Evolutionary conservation across 768 basidiomycete genomes (phyloP).

Genomic region (Crepidotus variabilis): DNA sequence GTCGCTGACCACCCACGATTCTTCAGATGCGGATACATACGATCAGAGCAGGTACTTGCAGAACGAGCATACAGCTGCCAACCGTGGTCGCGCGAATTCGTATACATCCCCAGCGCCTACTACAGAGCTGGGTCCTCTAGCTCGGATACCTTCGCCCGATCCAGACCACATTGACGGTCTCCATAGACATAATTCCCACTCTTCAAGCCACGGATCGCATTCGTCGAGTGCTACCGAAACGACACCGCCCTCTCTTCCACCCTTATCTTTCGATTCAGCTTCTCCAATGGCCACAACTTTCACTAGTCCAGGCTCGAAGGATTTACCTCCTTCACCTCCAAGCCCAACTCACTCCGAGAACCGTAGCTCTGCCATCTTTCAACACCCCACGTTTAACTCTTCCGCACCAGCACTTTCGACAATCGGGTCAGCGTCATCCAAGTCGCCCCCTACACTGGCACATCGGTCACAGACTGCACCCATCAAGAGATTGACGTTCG

Average conservation of each 20-base stretch:
- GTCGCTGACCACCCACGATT: background rate
- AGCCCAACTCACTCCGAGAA: constrained; percentile 38
- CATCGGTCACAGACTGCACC: constrained; percentile 72
- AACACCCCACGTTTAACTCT: constrained; percentile 78
- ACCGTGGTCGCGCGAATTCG: constrained; percentile 77
- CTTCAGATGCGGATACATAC: constrained; percentile 63
- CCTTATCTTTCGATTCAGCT: constrained; percentile 52
- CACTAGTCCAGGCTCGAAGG: constrained; percentile 10
- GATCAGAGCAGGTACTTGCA: constrained; percentile 55
- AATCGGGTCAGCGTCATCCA: constrained; percentile 27
- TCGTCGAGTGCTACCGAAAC: constrained; percentile 24
- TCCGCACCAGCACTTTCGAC: constrained; percentile 85
- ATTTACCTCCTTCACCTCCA: constrained; percentile 30
- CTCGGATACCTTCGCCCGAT: constrained; percentile 79
- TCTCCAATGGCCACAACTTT: constrained; percentile 24
- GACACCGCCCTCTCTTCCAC: constrained; percentile 59
- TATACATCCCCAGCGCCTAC: constrained; percentile 58
- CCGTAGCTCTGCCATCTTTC: constrained; percentile 58
- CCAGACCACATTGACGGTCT: constrained; percentile 88
- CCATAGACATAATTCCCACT: constrained; percentile 61
- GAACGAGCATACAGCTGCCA: constrained; percentile 37
- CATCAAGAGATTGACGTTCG: constrained; percentile 79
- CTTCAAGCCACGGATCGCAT: constrained; percentile 35
- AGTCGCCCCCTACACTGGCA: constrained; percentile 47
- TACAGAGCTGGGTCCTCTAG: constrained; percentile 68